These are phyloP conservation scores for Acorus calamus DNA, from an alignment of 106 monocot species.

Conservation along the genomic window DNA sequence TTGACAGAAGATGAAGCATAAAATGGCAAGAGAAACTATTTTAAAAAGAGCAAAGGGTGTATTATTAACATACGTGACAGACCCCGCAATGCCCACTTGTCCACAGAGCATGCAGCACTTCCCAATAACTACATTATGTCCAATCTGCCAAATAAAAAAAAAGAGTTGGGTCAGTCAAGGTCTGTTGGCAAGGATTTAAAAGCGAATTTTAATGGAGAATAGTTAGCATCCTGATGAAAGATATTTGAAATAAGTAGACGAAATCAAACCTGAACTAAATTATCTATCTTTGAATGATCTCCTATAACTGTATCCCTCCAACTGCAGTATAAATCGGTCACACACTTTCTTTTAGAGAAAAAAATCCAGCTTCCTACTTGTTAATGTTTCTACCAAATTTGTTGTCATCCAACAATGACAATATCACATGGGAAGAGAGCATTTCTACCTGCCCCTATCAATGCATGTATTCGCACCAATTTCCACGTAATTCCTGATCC, in stretches of 20 bases:
- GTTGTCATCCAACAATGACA: too few relatives aligned
- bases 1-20: not conserved
- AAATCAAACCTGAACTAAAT: constrained; percentile 71
- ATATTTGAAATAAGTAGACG: not conserved
- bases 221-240: not conserved
- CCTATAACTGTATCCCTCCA: constrained; percentile 94
- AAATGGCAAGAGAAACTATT: not conserved
- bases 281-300: constrained; percentile 89
- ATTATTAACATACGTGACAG: constrained; percentile 54
- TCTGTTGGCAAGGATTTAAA: too few relatives aligned
- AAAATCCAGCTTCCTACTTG: too few relatives aligned
- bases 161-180: too few relatives aligned
- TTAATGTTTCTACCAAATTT: too few relatives aligned
- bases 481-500: constrained; percentile 80
- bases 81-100: constrained; percentile 98
- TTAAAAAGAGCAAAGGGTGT: not conserved
- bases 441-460: constrained; percentile 82
- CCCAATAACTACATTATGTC: constrained; percentile 86
- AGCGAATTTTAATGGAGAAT: too few relatives aligned
- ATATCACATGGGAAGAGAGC: too few relatives aligned
- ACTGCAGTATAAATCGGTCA: constrained; percentile 30
- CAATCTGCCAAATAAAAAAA: constrained; percentile 61
- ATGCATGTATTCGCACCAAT: constrained; percentile 93
- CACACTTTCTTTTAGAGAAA: not conserved
- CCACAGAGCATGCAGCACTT: constrained; percentile 88